Percentiles rank a stretch among this genome's conserved stretches.
These are phyloP conservation scores for Hondaea fermentalgiana DNA, from an alignment of 108 stramenopile species.

Conservation along the genomic window DNA sequence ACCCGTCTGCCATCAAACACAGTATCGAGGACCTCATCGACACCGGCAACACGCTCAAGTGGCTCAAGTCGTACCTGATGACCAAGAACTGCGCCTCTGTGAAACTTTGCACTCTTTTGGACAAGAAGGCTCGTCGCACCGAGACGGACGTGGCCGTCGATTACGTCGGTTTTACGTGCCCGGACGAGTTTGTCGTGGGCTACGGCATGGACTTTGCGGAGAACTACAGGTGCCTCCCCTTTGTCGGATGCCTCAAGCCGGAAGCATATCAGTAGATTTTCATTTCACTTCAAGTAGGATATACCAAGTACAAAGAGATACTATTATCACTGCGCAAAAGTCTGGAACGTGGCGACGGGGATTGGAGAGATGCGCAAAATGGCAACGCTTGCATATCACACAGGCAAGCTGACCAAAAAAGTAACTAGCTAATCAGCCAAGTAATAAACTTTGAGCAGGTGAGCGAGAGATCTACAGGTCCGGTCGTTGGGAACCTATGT, in stretches of 20 bases:
- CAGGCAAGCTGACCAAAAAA: too few relatives aligned
- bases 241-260: neutral
- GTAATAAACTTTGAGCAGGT: too few relatives aligned
- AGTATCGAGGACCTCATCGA: slow-evolving; percentile 4
- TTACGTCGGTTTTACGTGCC: slow-evolving; percentile 8
- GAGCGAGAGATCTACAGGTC: too few relatives aligned
- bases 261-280: neutral
- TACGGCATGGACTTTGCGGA: slow-evolving; percentile 22
- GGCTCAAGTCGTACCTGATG: slow-evolving; percentile 16
- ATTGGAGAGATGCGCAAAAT: too few relatives aligned
- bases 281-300: too few relatives aligned
- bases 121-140: neutral
- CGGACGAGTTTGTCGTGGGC: slow-evolving; percentile 20
- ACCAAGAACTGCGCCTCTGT: neutral
- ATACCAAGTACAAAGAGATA: too few relatives aligned
- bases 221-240: neutral
- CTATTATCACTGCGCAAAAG: too few relatives aligned
- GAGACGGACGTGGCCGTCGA: neutral
- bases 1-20: neutral
- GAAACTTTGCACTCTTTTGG: neutral
- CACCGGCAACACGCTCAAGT: slow-evolving; percentile 8
- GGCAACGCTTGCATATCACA: too few relatives aligned
- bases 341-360: too few relatives aligned
- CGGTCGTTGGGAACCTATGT: too few relatives aligned
- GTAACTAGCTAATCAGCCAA: too few relatives aligned